phyloP scores from a whole-genome alignment of 352 stramenopile genomes.

The Pythium plurisporium region DNA sequence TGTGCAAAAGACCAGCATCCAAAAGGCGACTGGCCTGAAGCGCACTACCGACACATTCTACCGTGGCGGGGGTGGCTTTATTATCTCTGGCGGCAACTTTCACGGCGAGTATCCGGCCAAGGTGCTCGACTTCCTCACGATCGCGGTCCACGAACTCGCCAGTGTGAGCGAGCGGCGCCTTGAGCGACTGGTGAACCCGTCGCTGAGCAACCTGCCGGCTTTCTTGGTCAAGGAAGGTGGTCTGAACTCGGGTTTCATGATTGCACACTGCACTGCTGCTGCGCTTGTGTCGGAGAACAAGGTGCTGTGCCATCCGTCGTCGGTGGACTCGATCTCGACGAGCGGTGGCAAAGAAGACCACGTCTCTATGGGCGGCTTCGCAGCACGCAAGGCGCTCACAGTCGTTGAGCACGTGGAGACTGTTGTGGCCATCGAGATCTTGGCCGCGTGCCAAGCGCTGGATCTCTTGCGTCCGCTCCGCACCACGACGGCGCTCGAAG shows the following conservation, averaged over 20 bases:
- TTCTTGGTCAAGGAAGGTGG: conserved; percentile 85
- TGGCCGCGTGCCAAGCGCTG: conserved; percentile 86
- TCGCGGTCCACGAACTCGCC: conserved; percentile 81
- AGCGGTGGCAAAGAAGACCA: conserved; percentile 87
- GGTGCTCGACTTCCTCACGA: conserved; percentile 87
- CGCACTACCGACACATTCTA: conserved; percentile 81
- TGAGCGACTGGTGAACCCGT: conserved; percentile 85
- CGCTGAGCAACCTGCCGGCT: conserved; percentile 77
- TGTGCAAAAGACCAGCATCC: conserved; percentile 46
- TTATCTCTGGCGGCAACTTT: conserved; percentile 90
- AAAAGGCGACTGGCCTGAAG: conserved; percentile 61
- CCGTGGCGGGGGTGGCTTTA: conserved; percentile 65
- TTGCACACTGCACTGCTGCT: conserved; percentile 83
- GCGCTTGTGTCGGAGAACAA: conserved; percentile 90
- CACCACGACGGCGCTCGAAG: conserved; percentile 76
- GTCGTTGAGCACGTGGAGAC: conserved; percentile 86
- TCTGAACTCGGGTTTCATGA: conserved; percentile 91
- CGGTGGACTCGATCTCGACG: conserved; percentile 87
- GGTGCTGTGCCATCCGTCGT: conserved; percentile 82
- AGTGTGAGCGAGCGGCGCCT: conserved; percentile 84
- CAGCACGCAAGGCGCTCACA: conserved; percentile 76
- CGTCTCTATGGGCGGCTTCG: conserved; percentile 87
- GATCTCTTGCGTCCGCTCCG: conserved; percentile 77
- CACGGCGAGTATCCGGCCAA: conserved; percentile 89
- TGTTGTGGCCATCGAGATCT: conserved; percentile 85